These are phyloP conservation scores for Colletotrichum horii DNA, from an alignment of 2,329 filamentous ascomycete species.

Conservation along the genomic window DNA sequence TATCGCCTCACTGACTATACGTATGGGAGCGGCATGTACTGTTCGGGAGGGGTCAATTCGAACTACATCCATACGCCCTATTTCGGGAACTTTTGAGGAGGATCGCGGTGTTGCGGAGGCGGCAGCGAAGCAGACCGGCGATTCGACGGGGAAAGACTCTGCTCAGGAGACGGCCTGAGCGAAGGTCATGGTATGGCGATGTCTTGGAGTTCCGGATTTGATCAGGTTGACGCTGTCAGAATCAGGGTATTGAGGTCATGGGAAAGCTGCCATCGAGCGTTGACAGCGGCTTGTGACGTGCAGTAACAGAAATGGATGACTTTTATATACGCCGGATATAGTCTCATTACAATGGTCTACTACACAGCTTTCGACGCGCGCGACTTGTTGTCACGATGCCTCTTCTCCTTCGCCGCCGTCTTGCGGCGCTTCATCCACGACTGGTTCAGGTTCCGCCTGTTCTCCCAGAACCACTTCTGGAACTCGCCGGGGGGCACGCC, in stretches of 20 bases:
- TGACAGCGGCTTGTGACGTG: neutral
- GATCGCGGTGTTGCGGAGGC: no score
- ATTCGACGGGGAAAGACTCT: no score
- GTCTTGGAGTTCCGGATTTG: no score
- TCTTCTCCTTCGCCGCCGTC: slow-evolving; percentile 68
- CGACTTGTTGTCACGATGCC: slow-evolving; percentile 68
- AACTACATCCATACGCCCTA: no score
- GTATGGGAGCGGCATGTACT: no score
- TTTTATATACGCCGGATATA: neutral
- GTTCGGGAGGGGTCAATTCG: no score
- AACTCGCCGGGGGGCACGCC: slow-evolving; percentile 51
- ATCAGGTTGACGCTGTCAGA: no score
- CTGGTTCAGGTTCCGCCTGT: slow-evolving; percentile 67
- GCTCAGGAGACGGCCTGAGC: no score
- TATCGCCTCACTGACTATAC: no score
- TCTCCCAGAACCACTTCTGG: slow-evolving; percentile 72
- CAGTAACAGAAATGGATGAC: neutral
- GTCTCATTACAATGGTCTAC: neutral
- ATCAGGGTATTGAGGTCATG: neutral
- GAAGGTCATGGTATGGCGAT: no score
- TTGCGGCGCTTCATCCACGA: slow-evolving; percentile 72
- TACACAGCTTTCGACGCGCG: slow-evolving; percentile 47
- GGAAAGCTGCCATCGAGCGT: neutral
- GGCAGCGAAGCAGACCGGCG: no score
- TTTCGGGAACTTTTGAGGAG: no score